Conservation (phyloP, 1,284 basidiomycete genomes). For the Apiotrichum gamsii region DNA sequence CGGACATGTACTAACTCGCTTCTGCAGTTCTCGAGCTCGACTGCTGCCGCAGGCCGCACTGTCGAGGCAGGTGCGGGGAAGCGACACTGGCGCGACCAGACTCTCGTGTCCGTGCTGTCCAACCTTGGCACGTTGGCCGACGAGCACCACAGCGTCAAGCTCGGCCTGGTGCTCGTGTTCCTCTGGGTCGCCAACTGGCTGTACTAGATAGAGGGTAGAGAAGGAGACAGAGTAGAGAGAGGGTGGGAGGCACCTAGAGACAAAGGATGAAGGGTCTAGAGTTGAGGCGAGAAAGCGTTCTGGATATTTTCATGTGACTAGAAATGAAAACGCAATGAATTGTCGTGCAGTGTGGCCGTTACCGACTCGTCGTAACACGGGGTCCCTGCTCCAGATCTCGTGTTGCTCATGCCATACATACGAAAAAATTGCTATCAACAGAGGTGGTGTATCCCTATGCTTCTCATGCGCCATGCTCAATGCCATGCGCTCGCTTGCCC, state of each 20-base stretch:
- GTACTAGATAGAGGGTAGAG: no score
- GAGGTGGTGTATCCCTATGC: not conserved
- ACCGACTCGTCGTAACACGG: no score
- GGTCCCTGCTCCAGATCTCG: no score
- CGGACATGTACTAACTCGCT: no score
- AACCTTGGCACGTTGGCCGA: conserved; percentile 35
- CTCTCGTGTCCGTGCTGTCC: conserved; percentile 22
- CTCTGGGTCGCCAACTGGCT: conserved; percentile 47
- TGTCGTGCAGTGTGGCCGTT: no score
- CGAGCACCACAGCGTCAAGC: conserved; percentile 36
- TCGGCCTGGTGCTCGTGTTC: conserved; percentile 38
- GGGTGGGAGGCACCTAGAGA: no score
- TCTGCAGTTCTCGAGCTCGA: conserved; percentile 8
- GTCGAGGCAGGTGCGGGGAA: conserved; percentile 24
- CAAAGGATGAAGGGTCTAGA: no score
- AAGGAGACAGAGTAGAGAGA: no score
- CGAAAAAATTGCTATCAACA: no score
- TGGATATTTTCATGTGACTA: no score
- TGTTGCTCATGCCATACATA: not conserved
- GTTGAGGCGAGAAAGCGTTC: no score
- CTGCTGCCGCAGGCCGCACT: conserved; percentile 14
- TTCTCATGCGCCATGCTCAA: not conserved
- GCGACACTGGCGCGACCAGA: conserved; percentile 27
- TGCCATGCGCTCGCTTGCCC: not conserved
- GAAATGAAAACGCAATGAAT: no score